Evolutionary conservation across 495 filamentous ascomycete species (phyloP), one percentile per base, ranked within the genome.

Genomic region (Aspergillus nanangensis): DNA sequence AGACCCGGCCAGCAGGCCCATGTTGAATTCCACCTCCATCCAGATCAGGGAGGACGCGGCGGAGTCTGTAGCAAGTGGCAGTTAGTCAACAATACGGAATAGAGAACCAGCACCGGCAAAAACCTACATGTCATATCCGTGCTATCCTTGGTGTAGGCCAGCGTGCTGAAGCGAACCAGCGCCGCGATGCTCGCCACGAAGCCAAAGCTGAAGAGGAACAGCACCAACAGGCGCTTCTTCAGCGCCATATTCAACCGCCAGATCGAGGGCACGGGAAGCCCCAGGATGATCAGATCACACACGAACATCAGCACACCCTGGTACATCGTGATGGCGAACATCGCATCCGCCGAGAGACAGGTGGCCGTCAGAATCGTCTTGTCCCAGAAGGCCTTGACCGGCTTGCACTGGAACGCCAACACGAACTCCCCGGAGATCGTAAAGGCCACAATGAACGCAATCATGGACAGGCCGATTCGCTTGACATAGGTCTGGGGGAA

Each of bases 211-310:
- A 80, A 80, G 3, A 80, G 55, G n/a, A 61, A 62, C 35, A 74
- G 56, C 14, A 80, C 58, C 7, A 65, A 70, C 11, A 78, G 50
- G 55, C 79, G 80, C 25, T 67, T 69, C 32, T 54, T 58, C 15
- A 57, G 56, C 0, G 72, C 72, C 31, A 72, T 71, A 32, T 70
- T 62, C 44, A 75, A 63, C 8, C 54, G 45, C 41, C 58, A 60
- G 11, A 80, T 63, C 2, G 71, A 72, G 18, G 60, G 61, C 24
- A 80, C 57, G 10, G 76, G 78, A 4, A 81, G 61, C 1, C 51
- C 19, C 38, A 81, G 50, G 44, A 80, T 75, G 61, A 66, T 69
- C 39, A 77, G 52, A 51, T 80, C 78, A 13, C 71, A 61, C 11
- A 77, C 5, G 46, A 79, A 50, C 55, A 58, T 58, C 23, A 58